Evolutionary conservation across 202 grass and related monocot species (phyloP).

Genomic region (Carex arenaria): DNA sequence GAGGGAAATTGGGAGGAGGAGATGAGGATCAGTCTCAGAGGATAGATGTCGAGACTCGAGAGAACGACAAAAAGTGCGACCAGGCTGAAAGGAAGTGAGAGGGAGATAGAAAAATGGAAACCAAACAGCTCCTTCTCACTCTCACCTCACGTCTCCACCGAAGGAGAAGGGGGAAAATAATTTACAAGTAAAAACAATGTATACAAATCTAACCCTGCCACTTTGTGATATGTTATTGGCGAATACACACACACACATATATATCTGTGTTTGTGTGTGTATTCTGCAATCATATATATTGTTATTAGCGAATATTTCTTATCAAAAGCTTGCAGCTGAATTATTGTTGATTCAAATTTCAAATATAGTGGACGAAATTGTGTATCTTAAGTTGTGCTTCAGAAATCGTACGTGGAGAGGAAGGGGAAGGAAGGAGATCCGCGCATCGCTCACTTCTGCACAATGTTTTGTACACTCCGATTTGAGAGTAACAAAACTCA

Average conservation of each 20-base stretch:
- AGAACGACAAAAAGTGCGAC: background rate
- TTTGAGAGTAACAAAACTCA: too few relatives aligned
- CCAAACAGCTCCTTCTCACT: background rate
- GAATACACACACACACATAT: too few relatives aligned
- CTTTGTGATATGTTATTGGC: background rate
- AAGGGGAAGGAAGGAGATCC: too few relatives aligned
- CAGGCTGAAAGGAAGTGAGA: conserved; percentile 8
- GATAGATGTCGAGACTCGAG: background rate
- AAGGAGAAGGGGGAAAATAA: background rate
- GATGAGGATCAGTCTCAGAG: conserved; percentile 45
- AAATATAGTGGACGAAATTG: too few relatives aligned
- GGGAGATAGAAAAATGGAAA: background rate
- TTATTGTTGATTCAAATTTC: background rate
- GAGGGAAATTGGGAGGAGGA: conserved; percentile 42
- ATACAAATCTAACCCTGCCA: background rate
- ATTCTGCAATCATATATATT: too few relatives aligned
- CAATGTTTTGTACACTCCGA: too few relatives aligned
- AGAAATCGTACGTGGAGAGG: too few relatives aligned
- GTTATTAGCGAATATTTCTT: too few relatives aligned
- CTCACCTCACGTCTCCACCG: background rate
- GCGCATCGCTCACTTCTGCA: too few relatives aligned
- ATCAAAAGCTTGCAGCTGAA: background rate
- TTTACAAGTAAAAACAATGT: background rate
- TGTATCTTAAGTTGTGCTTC: too few relatives aligned
- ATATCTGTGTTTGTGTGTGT: too few relatives aligned